These are phyloP conservation scores for Pontederia crassipes DNA, from an alignment of 176 grass and related monocot genomes.

Conservation along the genomic window DNA sequence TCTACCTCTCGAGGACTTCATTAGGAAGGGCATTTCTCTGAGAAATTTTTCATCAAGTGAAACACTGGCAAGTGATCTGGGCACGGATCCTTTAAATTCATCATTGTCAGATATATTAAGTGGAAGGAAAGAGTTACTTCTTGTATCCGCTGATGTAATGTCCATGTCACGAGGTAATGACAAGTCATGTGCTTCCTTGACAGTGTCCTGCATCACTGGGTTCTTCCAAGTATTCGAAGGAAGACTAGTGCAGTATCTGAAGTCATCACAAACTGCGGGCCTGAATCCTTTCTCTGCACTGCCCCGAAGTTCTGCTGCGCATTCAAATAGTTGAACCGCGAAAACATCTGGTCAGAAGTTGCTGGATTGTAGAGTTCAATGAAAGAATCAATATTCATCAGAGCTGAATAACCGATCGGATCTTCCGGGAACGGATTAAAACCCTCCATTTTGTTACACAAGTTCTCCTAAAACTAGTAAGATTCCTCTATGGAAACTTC, in stretches of 20 bases:
- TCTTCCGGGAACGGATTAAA: not conserved
- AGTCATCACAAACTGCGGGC: not conserved
- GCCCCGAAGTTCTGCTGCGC: not conserved
- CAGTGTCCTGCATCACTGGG: not conserved
- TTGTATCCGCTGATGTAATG: not conserved
- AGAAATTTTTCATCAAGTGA: conserved; percentile 68
- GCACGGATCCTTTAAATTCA: conserved; percentile 32
- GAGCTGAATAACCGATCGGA: not conserved
- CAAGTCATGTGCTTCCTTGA: not conserved
- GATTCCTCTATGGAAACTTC: too few species aligned
- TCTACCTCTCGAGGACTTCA: conserved; percentile 41
- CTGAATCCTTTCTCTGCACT: not conserved
- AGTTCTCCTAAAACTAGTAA: too few species aligned
- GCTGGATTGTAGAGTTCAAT: conserved; percentile 8
- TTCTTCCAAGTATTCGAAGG: not conserved
- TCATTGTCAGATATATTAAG: not conserved
- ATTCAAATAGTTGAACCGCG: conserved; percentile 4
- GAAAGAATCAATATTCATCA: conserved; percentile 20
- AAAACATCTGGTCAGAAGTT: conserved; percentile 3
- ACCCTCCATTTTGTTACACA: conserved; percentile 2
- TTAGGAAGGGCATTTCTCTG: conserved; percentile 61
- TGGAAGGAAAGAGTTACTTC: conserved; percentile 5
- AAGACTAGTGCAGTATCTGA: not conserved
- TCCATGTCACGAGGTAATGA: not conserved
- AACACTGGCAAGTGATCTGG: conserved; percentile 24